A percentile compares a stretch with the other conserved stretches of the same genome.
phyloP scores from a whole-genome alignment of 139 green algal genomes.

The Volvox reticuliferus region DNA sequence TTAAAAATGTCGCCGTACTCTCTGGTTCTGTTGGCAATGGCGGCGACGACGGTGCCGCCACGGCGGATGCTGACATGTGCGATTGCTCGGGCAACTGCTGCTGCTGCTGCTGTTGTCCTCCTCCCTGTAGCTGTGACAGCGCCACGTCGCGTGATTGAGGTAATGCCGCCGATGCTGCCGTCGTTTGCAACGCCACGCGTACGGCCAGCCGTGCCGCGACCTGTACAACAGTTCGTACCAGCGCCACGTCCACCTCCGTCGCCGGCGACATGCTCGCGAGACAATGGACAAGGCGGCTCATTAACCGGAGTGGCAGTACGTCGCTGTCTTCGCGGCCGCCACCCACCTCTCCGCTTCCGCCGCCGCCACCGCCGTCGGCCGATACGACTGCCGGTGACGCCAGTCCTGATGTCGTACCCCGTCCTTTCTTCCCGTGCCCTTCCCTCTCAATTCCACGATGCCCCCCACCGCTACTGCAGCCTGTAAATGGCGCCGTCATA shows the following conservation, averaged over 20 bases:
- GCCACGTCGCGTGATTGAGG: neutral
- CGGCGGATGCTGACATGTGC: too few relatives aligned
- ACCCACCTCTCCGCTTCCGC: neutral
- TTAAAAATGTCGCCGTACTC: too few relatives aligned
- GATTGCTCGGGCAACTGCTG: neutral
- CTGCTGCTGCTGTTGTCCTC: neutral
- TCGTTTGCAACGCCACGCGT: neutral
- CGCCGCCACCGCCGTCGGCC: neutral
- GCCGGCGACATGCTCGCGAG: conserved; percentile 11
- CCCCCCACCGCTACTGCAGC: too few relatives aligned
- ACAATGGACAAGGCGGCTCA: neutral
- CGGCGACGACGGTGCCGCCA: neutral
- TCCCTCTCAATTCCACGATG: too few relatives aligned
- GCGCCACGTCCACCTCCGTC: conserved; percentile 2
- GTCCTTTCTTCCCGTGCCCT: too few relatives aligned
- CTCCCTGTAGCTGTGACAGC: neutral
- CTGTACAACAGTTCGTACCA: neutral
- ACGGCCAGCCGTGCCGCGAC: neutral
- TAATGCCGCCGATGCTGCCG: neutral
- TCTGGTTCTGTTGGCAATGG: too few relatives aligned
- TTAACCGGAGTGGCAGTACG: neutral
- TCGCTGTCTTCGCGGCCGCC: neutral
- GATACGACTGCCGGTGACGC: too few relatives aligned
- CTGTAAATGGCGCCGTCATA: too few relatives aligned
- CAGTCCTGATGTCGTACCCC: too few relatives aligned